A percentile compares a stretch with the other conserved stretches of the same genome.
These are phyloP conservation scores for Choiromyces venosus DNA, from an alignment of 495 filamentous ascomycete species.

Conservation along the genomic window DNA sequence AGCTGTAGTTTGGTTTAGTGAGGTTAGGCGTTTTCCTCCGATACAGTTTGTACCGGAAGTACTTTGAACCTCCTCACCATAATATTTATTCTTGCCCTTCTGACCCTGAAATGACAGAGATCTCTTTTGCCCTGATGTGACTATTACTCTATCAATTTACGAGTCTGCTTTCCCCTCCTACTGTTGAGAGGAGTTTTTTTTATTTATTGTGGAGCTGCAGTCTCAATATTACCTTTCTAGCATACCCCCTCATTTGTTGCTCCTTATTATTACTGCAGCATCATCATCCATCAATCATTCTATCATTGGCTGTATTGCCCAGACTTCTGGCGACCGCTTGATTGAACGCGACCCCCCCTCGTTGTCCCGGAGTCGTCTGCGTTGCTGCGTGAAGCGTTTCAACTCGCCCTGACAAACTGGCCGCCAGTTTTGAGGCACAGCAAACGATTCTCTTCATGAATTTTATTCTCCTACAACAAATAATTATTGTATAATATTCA, in stretches of 20 bases:
- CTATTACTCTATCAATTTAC: background rate
- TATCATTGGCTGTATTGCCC: background rate
- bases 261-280: background rate
- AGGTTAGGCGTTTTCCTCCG: background rate
- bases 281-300: slow-evolving; percentile 2
- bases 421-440: background rate
- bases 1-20: background rate
- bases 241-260: background rate
- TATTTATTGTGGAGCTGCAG: background rate
- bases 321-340: background rate
- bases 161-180: background rate
- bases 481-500: background rate
- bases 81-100: background rate
- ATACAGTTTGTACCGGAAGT: background rate
- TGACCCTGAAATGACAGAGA: background rate
- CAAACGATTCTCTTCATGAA: background rate
- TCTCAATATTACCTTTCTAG: background rate
- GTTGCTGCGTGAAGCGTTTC: slow-evolving; percentile 2
- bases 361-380: slow-evolving; percentile 2
- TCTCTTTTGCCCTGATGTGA: background rate
- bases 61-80: background rate
- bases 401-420: background rate
- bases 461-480: background rate
- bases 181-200: background rate
- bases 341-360: background rate